phyloP scores from a whole-genome alignment of 805 yeast species.

The Zygosaccharomyces rouxii region DNA sequence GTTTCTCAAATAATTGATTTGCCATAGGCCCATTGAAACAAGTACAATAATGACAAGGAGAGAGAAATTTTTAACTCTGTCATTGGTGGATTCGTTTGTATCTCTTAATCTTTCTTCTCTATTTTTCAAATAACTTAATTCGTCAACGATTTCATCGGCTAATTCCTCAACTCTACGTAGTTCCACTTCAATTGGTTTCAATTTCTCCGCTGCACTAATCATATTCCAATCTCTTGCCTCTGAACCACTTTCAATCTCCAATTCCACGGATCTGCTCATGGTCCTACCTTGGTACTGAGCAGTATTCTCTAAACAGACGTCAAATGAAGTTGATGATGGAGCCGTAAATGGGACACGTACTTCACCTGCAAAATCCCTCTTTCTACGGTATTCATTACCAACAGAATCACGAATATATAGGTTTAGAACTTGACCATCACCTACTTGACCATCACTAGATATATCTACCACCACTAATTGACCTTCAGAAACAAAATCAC shows the following conservation, averaged over 20 bases:
- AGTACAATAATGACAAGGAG: constrained; percentile 62
- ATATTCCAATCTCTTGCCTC: constrained; percentile 98
- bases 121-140: constrained; percentile 73
- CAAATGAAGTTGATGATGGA: constrained; percentile 77
- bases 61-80: constrained; percentile 87
- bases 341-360: constrained; percentile 80
- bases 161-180: constrained; percentile 82
- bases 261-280: constrained; percentile 66
- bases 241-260: constrained; percentile 93
- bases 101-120: constrained; percentile 94
- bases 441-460: constrained; percentile 64
- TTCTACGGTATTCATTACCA: constrained; percentile 81
- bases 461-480: constrained; percentile 84
- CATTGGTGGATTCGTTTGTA: constrained; percentile 93
- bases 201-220: constrained; percentile 84
- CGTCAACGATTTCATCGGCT: constrained; percentile 74
- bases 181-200: constrained; percentile 89
- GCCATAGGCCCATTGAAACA: constrained; percentile 84
- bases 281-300: constrained; percentile 39
- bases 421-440: constrained; percentile 83
- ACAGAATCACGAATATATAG: constrained; percentile 66
- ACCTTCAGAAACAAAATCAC: constrained; percentile 84
- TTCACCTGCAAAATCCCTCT: constrained; percentile 69
- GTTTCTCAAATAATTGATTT: constrained; percentile 83
- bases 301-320: constrained; percentile 81